Conservation (phyloP, 345 rosid species). For the Heritiera littoralis region DNA sequence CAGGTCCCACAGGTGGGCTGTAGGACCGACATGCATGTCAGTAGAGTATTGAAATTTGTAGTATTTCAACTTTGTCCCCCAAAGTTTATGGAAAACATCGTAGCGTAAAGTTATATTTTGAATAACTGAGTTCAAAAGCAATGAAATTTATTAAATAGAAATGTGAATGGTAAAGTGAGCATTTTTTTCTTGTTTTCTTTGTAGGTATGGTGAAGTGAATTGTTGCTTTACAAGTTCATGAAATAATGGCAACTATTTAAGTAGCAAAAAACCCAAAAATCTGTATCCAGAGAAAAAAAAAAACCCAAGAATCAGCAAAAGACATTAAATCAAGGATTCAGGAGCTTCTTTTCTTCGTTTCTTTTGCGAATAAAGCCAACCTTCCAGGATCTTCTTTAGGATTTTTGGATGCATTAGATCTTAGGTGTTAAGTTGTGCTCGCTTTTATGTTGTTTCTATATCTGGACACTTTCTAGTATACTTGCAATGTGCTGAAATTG, state of each 20-base stretch:
- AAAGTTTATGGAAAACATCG: background rate
- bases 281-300: background rate
- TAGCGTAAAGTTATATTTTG: background rate
- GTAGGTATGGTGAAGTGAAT: background rate
- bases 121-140: background rate
- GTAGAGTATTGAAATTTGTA: background rate
- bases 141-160: background rate
- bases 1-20: constrained; percentile 8
- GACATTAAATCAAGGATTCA: constrained; percentile 6
- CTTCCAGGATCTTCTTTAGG: background rate
- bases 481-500: background rate
- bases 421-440: background rate
- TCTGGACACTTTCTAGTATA: constrained; percentile 5
- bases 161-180: background rate
- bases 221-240: background rate
- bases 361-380: constrained; percentile 1
- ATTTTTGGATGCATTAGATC: constrained; percentile 16
- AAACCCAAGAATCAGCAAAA: background rate
- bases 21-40: background rate
- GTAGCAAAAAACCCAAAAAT: background rate
- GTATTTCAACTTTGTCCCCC: background rate
- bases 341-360: constrained; percentile 4
- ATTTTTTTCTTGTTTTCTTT: background rate
- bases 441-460: background rate
- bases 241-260: background rate